phyloP scores from a whole-genome alignment of 176 grass and related monocot genomes.

The Pontederia paniculata region DNA sequence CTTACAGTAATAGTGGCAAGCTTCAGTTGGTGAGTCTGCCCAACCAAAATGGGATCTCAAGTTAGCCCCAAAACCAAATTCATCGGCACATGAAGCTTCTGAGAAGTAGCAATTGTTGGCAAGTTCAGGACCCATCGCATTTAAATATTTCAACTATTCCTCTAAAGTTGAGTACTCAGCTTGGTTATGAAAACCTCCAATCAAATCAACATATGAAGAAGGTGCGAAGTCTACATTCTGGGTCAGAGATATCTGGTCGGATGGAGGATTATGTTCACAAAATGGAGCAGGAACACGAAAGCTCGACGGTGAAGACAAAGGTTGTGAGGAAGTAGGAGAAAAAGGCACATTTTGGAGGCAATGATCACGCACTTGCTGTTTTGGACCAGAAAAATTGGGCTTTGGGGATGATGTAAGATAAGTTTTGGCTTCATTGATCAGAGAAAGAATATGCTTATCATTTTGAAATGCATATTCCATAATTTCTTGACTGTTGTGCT shows the following conservation, averaged over 20 bases:
- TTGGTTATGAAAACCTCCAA: conserved; percentile 3
- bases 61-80: neutral
- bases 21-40: neutral
- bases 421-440: conserved; percentile 31
- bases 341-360: neutral
- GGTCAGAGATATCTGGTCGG: neutral
- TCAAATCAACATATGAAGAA: neutral
- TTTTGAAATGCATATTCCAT: conserved; percentile 5
- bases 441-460: conserved; percentile 22
- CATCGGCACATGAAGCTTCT: neutral
- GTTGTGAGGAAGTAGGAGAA: neutral
- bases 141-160: neutral
- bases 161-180: neutral
- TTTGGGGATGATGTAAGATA: conserved; percentile 17
- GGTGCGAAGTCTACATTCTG: conserved; percentile 5
- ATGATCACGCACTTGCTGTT: neutral
- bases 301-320: conserved; percentile 2
- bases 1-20: conserved; percentile 27
- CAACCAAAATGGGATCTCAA: neutral
- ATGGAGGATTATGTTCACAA: neutral
- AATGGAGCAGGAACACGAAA: neutral
- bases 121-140: neutral
- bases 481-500: conserved; percentile 13
- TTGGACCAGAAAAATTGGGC: conserved; percentile 11
- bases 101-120: neutral